A percentile compares a stretch with the other conserved stretches of the same genome.
Conservation (phyloP, 768 basidiomycete species). For the Punctularia strigosozonata region DNA sequence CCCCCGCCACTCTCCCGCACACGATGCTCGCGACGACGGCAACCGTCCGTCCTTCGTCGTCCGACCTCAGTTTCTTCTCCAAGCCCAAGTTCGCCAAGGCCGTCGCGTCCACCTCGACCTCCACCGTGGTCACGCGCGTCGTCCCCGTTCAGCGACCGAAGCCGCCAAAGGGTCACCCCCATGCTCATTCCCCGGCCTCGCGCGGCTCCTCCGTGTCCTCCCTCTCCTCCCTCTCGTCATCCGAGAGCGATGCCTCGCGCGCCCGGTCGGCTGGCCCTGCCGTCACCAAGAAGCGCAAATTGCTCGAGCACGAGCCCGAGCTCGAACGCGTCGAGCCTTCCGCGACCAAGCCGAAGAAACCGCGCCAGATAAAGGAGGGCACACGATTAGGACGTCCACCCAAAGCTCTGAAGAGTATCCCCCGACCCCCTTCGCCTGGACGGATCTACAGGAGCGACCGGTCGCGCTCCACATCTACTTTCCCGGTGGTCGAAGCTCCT, state of each 20-base stretch:
- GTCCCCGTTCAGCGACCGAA: constrained; percentile 13
- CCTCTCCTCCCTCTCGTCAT: constrained; percentile 1
- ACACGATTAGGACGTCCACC: constrained; percentile 1
- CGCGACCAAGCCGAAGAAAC: not conserved
- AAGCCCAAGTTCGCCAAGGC: constrained; percentile 13
- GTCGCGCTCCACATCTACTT: constrained; percentile 52
- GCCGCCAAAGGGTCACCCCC: not conserved
- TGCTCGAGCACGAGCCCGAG: no score
- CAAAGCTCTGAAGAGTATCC: constrained; percentile 7
- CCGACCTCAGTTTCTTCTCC: constrained; percentile 25
- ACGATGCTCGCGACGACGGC: constrained; percentile 3
- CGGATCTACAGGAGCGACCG: constrained; percentile 46
- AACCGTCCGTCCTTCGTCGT: no score
- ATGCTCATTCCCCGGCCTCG: not conserved
- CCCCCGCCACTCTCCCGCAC: no score
- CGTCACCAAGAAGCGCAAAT: not conserved
- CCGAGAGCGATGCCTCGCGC: not conserved
- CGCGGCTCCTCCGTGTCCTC: constrained; percentile 1
- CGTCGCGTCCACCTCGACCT: constrained; percentile 9
- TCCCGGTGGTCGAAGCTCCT: constrained; percentile 29
- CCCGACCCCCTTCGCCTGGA: constrained; percentile 30
- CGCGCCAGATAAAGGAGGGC: not conserved
- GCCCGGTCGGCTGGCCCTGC: not conserved
- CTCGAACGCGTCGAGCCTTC: not conserved
- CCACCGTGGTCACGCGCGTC: constrained; percentile 18